phyloP scores from a whole-genome alignment of 257 asterid species.

The Capsicum chinense region DNA sequence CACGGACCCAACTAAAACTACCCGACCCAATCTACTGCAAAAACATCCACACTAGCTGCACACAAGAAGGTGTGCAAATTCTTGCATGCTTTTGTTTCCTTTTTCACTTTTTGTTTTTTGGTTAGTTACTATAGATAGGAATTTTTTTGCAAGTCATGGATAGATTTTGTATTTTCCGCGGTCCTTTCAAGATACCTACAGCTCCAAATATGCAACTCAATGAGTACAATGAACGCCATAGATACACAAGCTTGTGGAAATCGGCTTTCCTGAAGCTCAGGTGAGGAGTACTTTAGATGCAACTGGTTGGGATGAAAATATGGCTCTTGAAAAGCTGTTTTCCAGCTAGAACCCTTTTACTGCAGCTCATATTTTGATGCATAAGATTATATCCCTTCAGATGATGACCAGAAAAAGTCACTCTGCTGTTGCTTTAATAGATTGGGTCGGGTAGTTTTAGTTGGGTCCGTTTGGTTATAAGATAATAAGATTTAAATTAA shows the following conservation, averaged over 20 bases:
- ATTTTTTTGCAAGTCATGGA: not conserved
- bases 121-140: not conserved
- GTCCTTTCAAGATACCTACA: not conserved
- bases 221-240: conserved; percentile 37
- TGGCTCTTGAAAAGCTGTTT: conserved; percentile 98
- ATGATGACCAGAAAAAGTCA: conserved; percentile 6
- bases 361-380: conserved; percentile 24
- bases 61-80: conserved; percentile 75
- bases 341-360: conserved; percentile 46
- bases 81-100: conserved; percentile 2
- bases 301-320: conserved; percentile 88
- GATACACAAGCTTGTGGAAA: conserved; percentile 93
- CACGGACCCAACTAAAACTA: too few relatives aligned
- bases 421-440: not conserved
- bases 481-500: too few relatives aligned
- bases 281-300: conserved; percentile 72
- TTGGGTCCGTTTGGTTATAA: too few relatives aligned
- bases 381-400: conserved; percentile 6
- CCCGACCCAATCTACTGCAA: conserved; percentile 48
- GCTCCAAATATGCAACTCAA: not conserved
- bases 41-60: conserved; percentile 55
- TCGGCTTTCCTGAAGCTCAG: conserved; percentile 85
- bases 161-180: not conserved
- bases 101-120: not conserved
- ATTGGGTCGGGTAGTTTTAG: too few relatives aligned